phyloP scores from a whole-genome alignment of 495 filamentous ascomycete genomes.

The Xylaria nigripes region DNA sequence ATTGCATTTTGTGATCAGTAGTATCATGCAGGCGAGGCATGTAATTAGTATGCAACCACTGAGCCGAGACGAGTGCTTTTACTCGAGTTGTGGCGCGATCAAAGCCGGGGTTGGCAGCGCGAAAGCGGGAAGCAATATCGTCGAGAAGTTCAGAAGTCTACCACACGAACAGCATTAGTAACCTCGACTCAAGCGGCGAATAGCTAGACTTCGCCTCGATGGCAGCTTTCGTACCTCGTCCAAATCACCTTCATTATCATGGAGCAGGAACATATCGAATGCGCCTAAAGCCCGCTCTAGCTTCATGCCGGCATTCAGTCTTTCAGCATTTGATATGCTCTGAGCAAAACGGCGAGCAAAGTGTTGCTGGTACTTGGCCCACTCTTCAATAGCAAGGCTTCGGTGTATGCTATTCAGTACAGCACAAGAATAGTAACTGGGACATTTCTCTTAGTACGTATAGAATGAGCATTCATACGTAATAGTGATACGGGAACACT shows the following conservation, averaged over 20 bases:
- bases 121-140: conserved; percentile 48
- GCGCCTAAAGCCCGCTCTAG: conserved; percentile 70
- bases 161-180: conserved; percentile 1
- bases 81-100: conserved; percentile 47
- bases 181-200: background rate
- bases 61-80: conserved; percentile 58
- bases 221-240: conserved; percentile 52
- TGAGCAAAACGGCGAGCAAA: conserved; percentile 40
- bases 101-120: conserved; percentile 40
- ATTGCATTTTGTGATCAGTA: conserved; percentile 56
- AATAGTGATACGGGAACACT: background rate
- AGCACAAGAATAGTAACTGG: conserved; percentile 64
- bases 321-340: conserved; percentile 17
- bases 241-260: conserved; percentile 59
- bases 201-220: background rate
- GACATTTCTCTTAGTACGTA: background rate
- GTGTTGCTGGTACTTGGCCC: conserved; percentile 46
- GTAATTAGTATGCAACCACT: conserved; percentile 55
- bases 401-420: conserved; percentile 75
- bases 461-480: conserved; percentile 6
- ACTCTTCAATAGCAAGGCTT: conserved; percentile 65
- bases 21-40: conserved; percentile 56
- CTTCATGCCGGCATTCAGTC: conserved; percentile 30
- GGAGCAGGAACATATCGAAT: conserved; percentile 81
- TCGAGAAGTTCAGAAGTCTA: conserved; percentile 58